Base-by-base conservation (phyloP, 495 filamentous ascomycete genomes). In the Penicillium bialowiezense region DNA sequence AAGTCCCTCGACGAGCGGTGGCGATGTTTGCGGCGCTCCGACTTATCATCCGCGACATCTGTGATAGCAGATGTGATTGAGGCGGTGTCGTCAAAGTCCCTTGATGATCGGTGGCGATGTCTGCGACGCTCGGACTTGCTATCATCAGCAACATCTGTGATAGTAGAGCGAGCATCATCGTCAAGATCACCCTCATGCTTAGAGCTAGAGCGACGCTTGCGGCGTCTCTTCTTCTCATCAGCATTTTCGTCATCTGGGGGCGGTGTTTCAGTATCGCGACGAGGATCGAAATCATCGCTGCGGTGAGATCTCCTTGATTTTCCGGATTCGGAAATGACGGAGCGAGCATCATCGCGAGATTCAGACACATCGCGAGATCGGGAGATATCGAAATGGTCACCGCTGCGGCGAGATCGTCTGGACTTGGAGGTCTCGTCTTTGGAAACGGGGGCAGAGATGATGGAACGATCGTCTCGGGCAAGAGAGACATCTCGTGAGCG, bases 81-180 rank as follows among this genome's bases (percentile, higher is more conserved):
- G 12, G 48, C 54, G 5, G 58, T 48, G 32, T 74, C 69, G 24
- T 71, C 51, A 24, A 53, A 58, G 21, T 62, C 50, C 3, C 60
- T 56, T 5, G 65, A 67, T 7, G 53, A 60, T n/a, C 59, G 60
- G 18, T 49, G 55, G 28, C 50, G 51, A 36, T 60, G 56, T 45
- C 45, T 63, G 37, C 58, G 54, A 8, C 54, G 57, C 23, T 56
- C 44, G 31, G 50, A 51, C 31, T 50, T 56, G 8, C 8, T 26
- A 6, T 50, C 48, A 19, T 55, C 53, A 26, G 44, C 48, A 28
- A 54, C 26, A 40, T 42, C 51, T 19, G 64, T 59, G 19, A 59
- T 44, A 29, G 20, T 10, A 12, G 47, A 50, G 10, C 21, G 28
- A n/a, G 51, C 21, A 48, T 48, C 51, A 10, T 48, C 44, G 28